Base-by-base conservation (phyloP, 768 basidiomycete species). In the Heimioporus sp. region DNA sequence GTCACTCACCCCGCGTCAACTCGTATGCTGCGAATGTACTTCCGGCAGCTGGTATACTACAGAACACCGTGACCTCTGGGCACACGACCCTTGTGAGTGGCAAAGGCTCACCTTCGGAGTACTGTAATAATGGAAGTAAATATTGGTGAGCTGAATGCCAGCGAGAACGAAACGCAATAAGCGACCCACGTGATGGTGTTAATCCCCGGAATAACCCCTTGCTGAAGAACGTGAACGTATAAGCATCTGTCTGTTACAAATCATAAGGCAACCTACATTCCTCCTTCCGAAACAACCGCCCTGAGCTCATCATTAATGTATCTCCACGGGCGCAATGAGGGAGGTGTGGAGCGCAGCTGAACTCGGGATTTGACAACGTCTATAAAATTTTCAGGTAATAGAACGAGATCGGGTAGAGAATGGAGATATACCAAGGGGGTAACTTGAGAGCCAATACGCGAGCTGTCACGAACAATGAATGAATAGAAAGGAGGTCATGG, bases 331-430 rank as follows among this genome's bases (percentile, higher is more conserved):
- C 80, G 85, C 2, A 91, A 81, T 35, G 72, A 73, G 10, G 92
- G 92, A 0, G 95, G 92, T 2, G 75, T 80, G 0, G 77, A 62
- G 1, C 90, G 82, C 8, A 95, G 78, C 62, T 98, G 95, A 10
- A 97, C 76, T 34, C 92, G 83, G 5, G 92, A 94, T 73, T 98
- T 98, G 31, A 95, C 81, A 5, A 97, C 90, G 57, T 98, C 94
- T 89, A 24, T 24, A 24, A 24, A 24, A 24, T 2, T 24, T 24
- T 24, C 21, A 24, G 21, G 21, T 2, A 5, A 24, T 24, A 24
- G 21, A 24, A 24, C 21, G 21, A 5, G 21, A 24, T 24, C 21
- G 21, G 21, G 21, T 24, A 5, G 21, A 36, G 48, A 36, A 34
- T 17, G 30, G 13, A 43, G 13, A 50, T 66, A 9, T 45, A 87